Evolutionary conservation across 2,329 filamentous ascomycete species (phyloP), one percentile per base, ranked within the genome.

Genomic region (Teratosphaeriaceae sp.): DNA sequence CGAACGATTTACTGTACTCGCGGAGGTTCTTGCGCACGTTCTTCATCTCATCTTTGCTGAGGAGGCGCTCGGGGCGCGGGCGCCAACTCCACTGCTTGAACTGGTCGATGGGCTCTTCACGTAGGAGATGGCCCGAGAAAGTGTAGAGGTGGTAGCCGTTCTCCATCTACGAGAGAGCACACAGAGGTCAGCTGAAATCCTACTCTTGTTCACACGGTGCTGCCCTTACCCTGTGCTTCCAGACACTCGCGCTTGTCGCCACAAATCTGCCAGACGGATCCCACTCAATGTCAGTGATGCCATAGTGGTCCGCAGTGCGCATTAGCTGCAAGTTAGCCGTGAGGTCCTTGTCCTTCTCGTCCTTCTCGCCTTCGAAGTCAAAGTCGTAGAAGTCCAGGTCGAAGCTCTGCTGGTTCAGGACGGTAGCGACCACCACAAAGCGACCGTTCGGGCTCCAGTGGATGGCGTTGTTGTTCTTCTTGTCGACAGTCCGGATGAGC

Each of bases 381-480:
- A 97, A 77, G 63, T 98, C 92, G 74, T 83, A 97, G 73, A 98
- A 98, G 64, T 98, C 92, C 47, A 98, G 80, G 51, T 98, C 92
- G 52, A 88, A 94, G 69, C 83, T 90, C 68, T 95, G 87, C 63
- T 88, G 83, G 59, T 89, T 96, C 68, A 86, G 81, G 41, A 98
- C 87, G 9, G 92, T 94, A 42, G 88, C 92, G 43, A 98, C 81
- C 36, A 97, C 83, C 27, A 97, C 90, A 61, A 98, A 98, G 38
- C 92, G 84, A 42, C 92, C 92, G 66, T 84, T 87, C 19, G 92
- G 92, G 16, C 88, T 94, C 92, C 92, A 98, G 80, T 97, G 97
- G 62, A 98, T 98, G 53, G 87, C 89, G 63, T 98, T 98, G 78
- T 85, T 95, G 71, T 94, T 97, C 81, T 97, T 97, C 81, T 97